Evolutionary conservation across 2,329 filamentous ascomycete genomes (phyloP).

Genomic region (Chlorencoelia australis): DNA sequence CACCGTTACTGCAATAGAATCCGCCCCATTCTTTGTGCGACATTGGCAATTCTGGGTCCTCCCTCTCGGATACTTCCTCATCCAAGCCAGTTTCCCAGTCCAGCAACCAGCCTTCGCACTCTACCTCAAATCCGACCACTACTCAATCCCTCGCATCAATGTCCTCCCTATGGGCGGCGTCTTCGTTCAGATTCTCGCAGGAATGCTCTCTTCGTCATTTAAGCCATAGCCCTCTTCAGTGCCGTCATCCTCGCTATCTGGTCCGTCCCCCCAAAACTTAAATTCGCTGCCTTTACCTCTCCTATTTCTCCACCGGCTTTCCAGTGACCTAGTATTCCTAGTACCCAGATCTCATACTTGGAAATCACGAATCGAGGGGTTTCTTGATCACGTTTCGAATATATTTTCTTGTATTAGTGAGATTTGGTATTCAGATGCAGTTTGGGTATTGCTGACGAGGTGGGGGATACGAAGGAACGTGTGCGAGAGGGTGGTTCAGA

Average conservation of each 20-base stretch:
- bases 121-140: slow-evolving; percentile 13
- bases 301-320: slow-evolving; percentile 9
- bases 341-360: slow-evolving; percentile 13
- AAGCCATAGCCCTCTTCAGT: slow-evolving; percentile 19
- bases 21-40: too few relatives aligned
- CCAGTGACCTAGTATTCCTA: slow-evolving; percentile 12
- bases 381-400: slow-evolving; percentile 16
- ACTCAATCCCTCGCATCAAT: slow-evolving; percentile 16
- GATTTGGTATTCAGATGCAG: slow-evolving; percentile 19
- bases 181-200: slow-evolving; percentile 16
- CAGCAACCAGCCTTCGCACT: slow-evolving; percentile 17
- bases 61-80: slow-evolving; percentile 18
- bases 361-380: slow-evolving; percentile 17
- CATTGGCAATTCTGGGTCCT: slow-evolving; percentile 23
- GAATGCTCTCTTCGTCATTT: slow-evolving; percentile 18
- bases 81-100: slow-evolving; percentile 14
- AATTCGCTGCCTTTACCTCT: slow-evolving; percentile 10
- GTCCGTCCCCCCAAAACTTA: slow-evolving; percentile 7
- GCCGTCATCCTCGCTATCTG: slow-evolving; percentile 17
- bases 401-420: slow-evolving; percentile 16
- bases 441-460: too few relatives aligned
- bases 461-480: too few relatives aligned
- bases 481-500: too few relatives aligned
- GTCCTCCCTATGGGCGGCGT: slow-evolving; percentile 17
- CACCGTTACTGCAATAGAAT: too few relatives aligned